Evolutionary conservation across 2,329 filamentous ascomycete species (phyloP), one percentile per base, ranked within the genome.

Genomic region (Nigrospora osmanthi): DNA sequence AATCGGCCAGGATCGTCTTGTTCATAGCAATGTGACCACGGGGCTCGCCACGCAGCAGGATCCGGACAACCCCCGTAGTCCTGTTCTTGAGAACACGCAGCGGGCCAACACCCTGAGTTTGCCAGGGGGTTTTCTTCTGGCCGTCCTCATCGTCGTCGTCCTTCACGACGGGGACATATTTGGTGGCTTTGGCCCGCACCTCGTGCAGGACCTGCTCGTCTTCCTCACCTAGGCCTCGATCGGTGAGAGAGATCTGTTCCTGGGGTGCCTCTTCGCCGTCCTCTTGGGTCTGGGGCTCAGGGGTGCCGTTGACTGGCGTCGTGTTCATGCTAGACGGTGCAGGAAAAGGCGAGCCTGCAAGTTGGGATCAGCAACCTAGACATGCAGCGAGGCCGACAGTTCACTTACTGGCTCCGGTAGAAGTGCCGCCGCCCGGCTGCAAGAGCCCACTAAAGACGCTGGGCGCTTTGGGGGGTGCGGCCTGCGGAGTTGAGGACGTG

Each of bases 21-120:
- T 94, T 94, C 56, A 94, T 68, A 4, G 85, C 76, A 39, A 91
- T 71, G 35, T 84, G 78, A 14, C 88, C 88, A 50, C 81, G 76
- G 0, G 87, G 86, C 51, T 89, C 85, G n/a, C 80, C 79, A 41
- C 88, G 80, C 49, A 90, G 67, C 16, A 94, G 66, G 38, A 93
- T 68, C 35, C 88, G 80, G 4, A 82, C 76, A 28, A 75, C 72
- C 16, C 77, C 79, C 1, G 81, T 87, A 14, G 74, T 72, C 60
- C 87, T 85, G 67, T 91, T 76, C 63, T 85, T 84, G 49, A 94
- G 70, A 13, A 95, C 60, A 35, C 85, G 82, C 43, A 90, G 67
- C 11, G 79, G 75, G 0, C 89, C 89, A 9, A 87, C 69, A 38
- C 87, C 88, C 60, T 84, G 78, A 1, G 75, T 80, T 30, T 73